A percentile compares a stretch with the other conserved stretches of the same genome.
These are phyloP conservation scores for Eudorina sp. DNA, from an alignment of 139 green algal species.

Conservation along the genomic window DNA sequence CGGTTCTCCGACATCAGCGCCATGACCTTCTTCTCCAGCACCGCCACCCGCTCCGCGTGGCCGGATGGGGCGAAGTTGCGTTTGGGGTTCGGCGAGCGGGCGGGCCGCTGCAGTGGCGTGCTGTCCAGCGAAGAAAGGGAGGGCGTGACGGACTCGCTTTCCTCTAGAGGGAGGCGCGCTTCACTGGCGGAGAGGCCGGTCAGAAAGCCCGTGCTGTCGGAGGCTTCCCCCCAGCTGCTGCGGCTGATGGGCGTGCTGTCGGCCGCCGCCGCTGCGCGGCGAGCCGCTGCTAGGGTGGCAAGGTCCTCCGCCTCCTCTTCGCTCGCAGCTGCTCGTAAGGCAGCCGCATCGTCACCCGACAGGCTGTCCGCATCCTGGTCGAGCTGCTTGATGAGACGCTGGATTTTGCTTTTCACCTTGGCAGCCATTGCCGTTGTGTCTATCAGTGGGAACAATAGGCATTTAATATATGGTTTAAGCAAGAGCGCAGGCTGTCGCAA, in stretches of 20 bases:
- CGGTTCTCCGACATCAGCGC: slow-evolving; percentile 58
- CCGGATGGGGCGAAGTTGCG: neutral
- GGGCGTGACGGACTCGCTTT: neutral
- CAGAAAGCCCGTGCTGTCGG: slow-evolving; percentile 3
- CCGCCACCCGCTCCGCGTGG: neutral
- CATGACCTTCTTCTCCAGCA: slow-evolving; percentile 54
- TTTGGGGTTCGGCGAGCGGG: neutral
- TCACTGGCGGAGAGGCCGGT: neutral
- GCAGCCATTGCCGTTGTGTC: slow-evolving; percentile 10
- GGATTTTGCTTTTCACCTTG: slow-evolving; percentile 44
- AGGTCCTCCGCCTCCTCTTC: slow-evolving; percentile 37
- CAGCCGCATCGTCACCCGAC: neutral
- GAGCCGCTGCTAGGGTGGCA: neutral
- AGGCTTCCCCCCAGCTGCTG: slow-evolving; percentile 14
- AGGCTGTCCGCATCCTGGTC: neutral
- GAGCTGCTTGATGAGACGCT: slow-evolving; percentile 24
- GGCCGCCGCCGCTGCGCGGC: neutral
- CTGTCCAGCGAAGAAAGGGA: slow-evolving; percentile 2
- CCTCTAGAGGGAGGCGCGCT: neutral
- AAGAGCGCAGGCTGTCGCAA: too few species aligned
- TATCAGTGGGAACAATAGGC: too few species aligned
- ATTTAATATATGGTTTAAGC: too few species aligned
- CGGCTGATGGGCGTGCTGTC: neutral
- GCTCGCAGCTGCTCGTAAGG: neutral
- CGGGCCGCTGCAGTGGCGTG: neutral